Base-by-base conservation (phyloP, 768 basidiomycete species). In the Tulasnella sp. region DNA sequence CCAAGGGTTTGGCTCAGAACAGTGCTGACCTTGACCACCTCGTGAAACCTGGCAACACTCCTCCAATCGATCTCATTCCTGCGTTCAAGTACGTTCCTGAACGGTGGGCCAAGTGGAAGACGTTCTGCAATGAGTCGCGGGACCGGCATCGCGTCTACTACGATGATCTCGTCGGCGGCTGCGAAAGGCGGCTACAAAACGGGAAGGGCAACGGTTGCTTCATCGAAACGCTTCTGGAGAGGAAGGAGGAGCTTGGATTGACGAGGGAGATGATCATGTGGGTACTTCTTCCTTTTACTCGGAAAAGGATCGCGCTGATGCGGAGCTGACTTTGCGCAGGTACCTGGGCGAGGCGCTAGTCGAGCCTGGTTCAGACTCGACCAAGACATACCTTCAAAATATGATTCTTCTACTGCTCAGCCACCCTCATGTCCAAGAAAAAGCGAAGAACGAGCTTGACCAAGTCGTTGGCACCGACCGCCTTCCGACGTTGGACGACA, bases 391-490 rank as follows among this genome's bases (percentile, higher is more conserved):
- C 31, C 77, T 78, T 11, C 77, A 78, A 31, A 78, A 78, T 34
- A 22, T 42, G 37, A 40, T 78, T 50, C 76, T 80, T 2, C 80
- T 80, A 9, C 75, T 89, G 24, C 72, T 82, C 31, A 31, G 54
- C n/a, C 82, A 83, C 80, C 82, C 85, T 86, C 89, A 90, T 7
- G 89, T 91, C 14, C 88, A 89, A 83, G 86, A 85, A 81, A 89
- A 88, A 81, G 89, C 89, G 0, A 90, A 90, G 80, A 87, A 85
- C 24, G 91, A 92, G 82, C 86, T 92, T 5, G 89, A 89, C 80
- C 79, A 86, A 0, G 86, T 89, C 4, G 83, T 88, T 78, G 87
- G 86, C 0, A 82, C 80, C 8, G 86, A 86, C 24, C 85, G 88
- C 34, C 84, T 88, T 0, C 89, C 89, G 1, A 85, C 50, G 11